Conservation (phyloP, 495 filamentous ascomycete species). For the Penicillium desertorum region DNA sequence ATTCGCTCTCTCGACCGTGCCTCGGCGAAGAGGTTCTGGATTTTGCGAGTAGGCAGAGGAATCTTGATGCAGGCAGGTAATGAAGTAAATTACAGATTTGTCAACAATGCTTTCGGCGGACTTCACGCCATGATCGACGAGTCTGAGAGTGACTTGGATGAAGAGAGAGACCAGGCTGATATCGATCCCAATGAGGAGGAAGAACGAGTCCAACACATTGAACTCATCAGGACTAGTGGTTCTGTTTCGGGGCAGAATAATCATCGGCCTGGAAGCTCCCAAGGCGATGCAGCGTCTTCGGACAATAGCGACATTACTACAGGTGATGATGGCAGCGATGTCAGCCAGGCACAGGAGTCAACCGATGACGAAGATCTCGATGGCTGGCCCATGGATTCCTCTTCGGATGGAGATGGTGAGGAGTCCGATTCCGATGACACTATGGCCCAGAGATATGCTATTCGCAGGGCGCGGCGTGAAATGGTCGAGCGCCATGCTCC, state of each 20-base stretch:
- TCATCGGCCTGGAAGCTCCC: background rate
- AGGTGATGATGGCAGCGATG: slow-evolving; percentile 31
- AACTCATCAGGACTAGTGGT: slow-evolving; percentile 19
- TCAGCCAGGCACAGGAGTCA: background rate
- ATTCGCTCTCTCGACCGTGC: slow-evolving; percentile 37
- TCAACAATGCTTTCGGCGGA: slow-evolving; percentile 65
- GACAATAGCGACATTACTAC: slow-evolving; percentile 30
- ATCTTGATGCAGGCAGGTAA: slow-evolving; percentile 61
- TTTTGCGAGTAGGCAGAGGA: slow-evolving; percentile 58
- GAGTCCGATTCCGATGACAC: slow-evolving; percentile 32
- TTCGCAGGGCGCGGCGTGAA: slow-evolving; percentile 38
- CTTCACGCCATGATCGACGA: slow-evolving; percentile 41
- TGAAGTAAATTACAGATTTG: slow-evolving; percentile 56
- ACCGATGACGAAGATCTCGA: slow-evolving; percentile 19
- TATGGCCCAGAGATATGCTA: slow-evolving; percentile 25
- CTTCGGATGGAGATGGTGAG: slow-evolving; percentile 25
- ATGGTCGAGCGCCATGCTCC: slow-evolving; percentile 56
- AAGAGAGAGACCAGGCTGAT: slow-evolving; percentile 47
- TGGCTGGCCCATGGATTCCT: slow-evolving; percentile 1
- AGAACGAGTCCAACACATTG: slow-evolving; percentile 36
- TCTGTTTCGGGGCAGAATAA: background rate
- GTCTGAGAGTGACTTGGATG: slow-evolving; percentile 36
- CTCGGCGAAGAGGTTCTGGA: slow-evolving; percentile 58
- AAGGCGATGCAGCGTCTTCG: slow-evolving; percentile 7
- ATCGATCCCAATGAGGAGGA: slow-evolving; percentile 45